Conservation (phyloP, 2,329 filamentous ascomycete species). For the Paecilomyces dactylethromorphus region DNA sequence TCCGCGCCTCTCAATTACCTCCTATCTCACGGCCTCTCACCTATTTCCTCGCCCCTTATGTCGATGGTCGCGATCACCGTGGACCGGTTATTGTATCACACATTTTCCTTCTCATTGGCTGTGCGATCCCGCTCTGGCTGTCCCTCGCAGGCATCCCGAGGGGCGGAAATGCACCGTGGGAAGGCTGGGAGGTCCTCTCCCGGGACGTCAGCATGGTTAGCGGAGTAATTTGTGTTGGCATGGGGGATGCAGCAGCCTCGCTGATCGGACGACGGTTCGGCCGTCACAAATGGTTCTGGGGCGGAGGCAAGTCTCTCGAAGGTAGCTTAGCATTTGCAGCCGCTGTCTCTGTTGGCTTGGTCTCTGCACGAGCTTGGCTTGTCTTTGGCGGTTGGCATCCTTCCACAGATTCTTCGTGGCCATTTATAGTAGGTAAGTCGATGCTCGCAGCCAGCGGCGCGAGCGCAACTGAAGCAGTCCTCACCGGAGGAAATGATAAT, state of each 20-base stretch:
- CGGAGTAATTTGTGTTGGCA: conserved; percentile 87
- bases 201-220: conserved; percentile 85
- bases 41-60: conserved; percentile 82
- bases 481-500: conserved; percentile 97
- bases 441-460: conserved; percentile 68
- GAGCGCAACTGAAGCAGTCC: conserved; percentile 86
- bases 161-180: conserved; percentile 48
- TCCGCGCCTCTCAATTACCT: conserved; percentile 85
- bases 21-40: conserved; percentile 82
- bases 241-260: conserved; percentile 90
- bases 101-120: conserved; percentile 91
- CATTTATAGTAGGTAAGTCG: conserved; percentile 49
- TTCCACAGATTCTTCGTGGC: conserved; percentile 19
- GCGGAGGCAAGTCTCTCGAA: conserved; percentile 91
- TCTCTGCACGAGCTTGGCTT: conserved; percentile 67
- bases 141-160: conserved; percentile 65
- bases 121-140: conserved; percentile 90
- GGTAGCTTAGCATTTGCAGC: conserved; percentile 72
- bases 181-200: conserved; percentile 66
- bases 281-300: conserved; percentile 89
- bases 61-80: conserved; percentile 85
- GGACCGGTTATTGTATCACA: conserved; percentile 94
- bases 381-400: conserved; percentile 63
- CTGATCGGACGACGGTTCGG: conserved; percentile 84
- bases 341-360: conserved; percentile 70